Conservation (phyloP, 176 grass and related monocot species). For the Rhynchospora tenuis region DNA sequence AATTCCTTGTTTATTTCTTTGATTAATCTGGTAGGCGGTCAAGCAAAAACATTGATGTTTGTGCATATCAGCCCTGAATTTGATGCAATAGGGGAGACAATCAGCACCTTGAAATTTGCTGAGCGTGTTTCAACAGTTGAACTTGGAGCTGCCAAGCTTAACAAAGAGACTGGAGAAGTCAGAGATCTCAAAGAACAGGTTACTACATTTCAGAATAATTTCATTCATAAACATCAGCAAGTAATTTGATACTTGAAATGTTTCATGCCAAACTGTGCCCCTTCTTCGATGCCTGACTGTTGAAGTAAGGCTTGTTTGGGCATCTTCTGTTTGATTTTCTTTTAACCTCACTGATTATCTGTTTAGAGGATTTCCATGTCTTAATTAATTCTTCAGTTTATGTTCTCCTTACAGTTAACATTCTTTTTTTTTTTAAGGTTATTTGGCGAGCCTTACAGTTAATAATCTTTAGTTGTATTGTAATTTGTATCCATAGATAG, state of each 20-base stretch:
- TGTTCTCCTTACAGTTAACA: slow-evolving; percentile 19
- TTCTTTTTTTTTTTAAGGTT: no score
- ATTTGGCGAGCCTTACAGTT: slow-evolving; percentile 26
- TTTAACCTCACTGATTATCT: background rate
- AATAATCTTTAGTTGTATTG: slow-evolving; percentile 4
- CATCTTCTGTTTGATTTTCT: background rate
- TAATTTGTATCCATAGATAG: slow-evolving; percentile 43
- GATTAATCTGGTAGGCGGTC: slow-evolving; percentile 51
- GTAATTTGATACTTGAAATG: no score
- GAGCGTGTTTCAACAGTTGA: slow-evolving; percentile 98
- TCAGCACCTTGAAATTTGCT: slow-evolving; percentile 97
- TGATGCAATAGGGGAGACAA: slow-evolving; percentile 85
- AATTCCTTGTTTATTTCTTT: background rate
- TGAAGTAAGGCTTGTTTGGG: background rate
- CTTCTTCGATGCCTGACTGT: background rate
- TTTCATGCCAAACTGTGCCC: no score
- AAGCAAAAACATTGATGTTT: slow-evolving; percentile 99
- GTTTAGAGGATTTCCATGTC: background rate
- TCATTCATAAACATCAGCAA: background rate
- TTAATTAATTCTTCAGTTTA: slow-evolving; percentile 26
- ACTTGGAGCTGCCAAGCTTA: slow-evolving; percentile 87
- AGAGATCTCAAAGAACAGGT: slow-evolving; percentile 94
- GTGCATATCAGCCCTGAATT: slow-evolving; percentile 94
- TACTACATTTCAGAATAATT: background rate
- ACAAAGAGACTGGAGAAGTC: slow-evolving; percentile 91